Percentiles rank a stretch among this genome's conserved stretches.
phyloP scores from a whole-genome alignment of 768 basidiomycete genomes.

The Lactarius vividus region DNA sequence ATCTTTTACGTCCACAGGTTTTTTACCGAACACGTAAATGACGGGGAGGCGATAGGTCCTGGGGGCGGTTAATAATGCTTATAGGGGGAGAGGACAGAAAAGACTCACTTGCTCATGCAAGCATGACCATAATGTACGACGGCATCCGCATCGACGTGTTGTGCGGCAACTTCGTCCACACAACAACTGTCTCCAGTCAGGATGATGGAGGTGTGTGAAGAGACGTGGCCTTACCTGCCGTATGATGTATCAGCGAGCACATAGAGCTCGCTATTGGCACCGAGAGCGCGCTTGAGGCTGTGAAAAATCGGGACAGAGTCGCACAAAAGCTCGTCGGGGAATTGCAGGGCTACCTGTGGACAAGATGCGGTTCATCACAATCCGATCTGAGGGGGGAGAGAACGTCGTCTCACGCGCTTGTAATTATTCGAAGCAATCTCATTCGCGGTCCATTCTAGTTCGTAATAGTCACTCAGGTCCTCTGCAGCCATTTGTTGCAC shows the following conservation, averaged over 20 bases:
- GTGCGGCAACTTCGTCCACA: slow-evolving; percentile 93
- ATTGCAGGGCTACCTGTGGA: slow-evolving; percentile 81
- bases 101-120: slow-evolving; percentile 77
- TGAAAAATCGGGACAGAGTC: slow-evolving; percentile 84
- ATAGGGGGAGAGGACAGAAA: not conserved
- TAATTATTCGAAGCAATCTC: slow-evolving; percentile 62
- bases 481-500: slow-evolving; percentile 31
- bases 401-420: slow-evolving; percentile 55
- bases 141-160: slow-evolving; percentile 88
- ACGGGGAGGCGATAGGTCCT: slow-evolving; percentile 88
- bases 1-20: slow-evolving; percentile 52
- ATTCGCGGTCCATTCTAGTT: slow-evolving; percentile 62
- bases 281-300: slow-evolving; percentile 52
- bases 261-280: slow-evolving; percentile 60
- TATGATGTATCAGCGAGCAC: slow-evolving; percentile 98
- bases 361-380: slow-evolving; percentile 2
- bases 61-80: not conserved
- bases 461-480: slow-evolving; percentile 66
- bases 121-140: slow-evolving; percentile 97
- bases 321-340: slow-evolving; percentile 88
- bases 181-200: slow-evolving; percentile 64
- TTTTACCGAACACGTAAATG: slow-evolving; percentile 86
- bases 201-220: not conserved
- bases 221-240: slow-evolving; percentile 64
- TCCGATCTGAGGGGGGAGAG: not conserved